Percentiles rank a stretch among this genome's conserved stretches.
These are phyloP conservation scores for Coelastrella sp. DNA, from an alignment of 139 green algal species.

Conservation along the genomic window DNA sequence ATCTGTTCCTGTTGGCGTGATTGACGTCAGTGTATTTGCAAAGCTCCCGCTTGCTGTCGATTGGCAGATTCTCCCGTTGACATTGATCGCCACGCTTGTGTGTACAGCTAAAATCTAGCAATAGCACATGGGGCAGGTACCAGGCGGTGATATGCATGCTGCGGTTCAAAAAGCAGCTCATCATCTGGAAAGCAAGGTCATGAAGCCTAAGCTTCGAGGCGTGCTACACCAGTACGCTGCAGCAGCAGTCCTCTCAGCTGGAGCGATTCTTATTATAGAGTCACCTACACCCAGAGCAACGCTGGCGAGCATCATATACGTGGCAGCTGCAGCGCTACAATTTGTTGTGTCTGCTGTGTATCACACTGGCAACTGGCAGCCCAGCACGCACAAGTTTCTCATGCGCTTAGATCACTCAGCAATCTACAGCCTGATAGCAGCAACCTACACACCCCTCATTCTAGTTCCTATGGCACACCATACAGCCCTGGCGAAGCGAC, in stretches of 20 bases:
- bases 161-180: background rate
- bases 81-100: too few species aligned
- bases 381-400: background rate
- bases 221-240: conserved; percentile 30
- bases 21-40: background rate
- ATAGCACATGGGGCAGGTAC: background rate
- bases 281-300: background rate
- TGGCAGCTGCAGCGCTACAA: conserved; percentile 24
- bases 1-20: too few species aligned
- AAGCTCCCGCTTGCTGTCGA: background rate
- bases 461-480: background rate
- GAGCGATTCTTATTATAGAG: conserved; percentile 13
- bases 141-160: background rate
- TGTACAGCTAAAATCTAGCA: too few species aligned
- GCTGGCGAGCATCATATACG: background rate
- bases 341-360: conserved; percentile 33
- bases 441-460: conserved; percentile 37
- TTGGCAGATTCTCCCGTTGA: too few species aligned
- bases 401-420: conserved; percentile 28
- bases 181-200: background rate
- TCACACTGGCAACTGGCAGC: conserved; percentile 30
- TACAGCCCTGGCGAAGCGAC: background rate
- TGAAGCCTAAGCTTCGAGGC: background rate
- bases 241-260: conserved; percentile 23
- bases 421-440: conserved; percentile 25